Percentiles rank a stretch among this genome's conserved stretches.
These are phyloP conservation scores for Sechiopsis laciniata DNA, from an alignment of 306 rosid species.

Conservation along the genomic window DNA sequence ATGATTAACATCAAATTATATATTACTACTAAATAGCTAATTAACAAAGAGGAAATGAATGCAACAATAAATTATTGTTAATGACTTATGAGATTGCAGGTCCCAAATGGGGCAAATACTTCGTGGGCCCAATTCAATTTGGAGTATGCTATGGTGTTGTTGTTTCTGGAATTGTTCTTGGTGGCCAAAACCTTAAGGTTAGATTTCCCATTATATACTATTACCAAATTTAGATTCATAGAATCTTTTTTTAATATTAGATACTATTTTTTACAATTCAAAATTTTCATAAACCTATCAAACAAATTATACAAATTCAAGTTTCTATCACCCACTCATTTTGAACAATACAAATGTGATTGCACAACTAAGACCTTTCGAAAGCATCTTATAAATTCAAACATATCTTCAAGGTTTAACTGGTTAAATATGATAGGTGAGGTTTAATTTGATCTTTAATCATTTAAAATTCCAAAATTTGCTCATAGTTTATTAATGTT, in stretches of 20 bases:
- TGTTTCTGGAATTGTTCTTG: slow-evolving; percentile 57
- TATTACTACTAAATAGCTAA: background rate
- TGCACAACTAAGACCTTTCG: background rate
- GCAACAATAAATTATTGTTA: background rate
- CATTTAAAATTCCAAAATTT: no score
- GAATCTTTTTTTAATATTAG: background rate
- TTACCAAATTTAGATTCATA: background rate
- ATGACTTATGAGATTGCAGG: slow-evolving; percentile 34
- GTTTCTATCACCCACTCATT: background rate
- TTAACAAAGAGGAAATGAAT: background rate
- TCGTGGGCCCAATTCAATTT: slow-evolving; percentile 66
- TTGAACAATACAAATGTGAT: background rate
- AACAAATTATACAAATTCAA: background rate
- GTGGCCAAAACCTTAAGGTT: slow-evolving; percentile 73
- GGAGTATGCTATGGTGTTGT: slow-evolving; percentile 60
- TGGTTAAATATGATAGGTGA: background rate
- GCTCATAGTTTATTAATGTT: background rate
- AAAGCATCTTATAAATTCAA: background rate
- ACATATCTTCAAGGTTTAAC: background rate
- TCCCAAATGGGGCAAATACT: slow-evolving; percentile 65
- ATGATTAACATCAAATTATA: no score
- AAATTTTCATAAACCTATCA: no score
- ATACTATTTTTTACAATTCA: no score
- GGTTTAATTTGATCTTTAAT: no score
- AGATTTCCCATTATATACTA: background rate